Percentiles rank a stretch among this genome's conserved stretches.
phyloP scores from a whole-genome alignment of 2,329 filamentous ascomycete genomes.

The Colletotrichum simmondsii region DNA sequence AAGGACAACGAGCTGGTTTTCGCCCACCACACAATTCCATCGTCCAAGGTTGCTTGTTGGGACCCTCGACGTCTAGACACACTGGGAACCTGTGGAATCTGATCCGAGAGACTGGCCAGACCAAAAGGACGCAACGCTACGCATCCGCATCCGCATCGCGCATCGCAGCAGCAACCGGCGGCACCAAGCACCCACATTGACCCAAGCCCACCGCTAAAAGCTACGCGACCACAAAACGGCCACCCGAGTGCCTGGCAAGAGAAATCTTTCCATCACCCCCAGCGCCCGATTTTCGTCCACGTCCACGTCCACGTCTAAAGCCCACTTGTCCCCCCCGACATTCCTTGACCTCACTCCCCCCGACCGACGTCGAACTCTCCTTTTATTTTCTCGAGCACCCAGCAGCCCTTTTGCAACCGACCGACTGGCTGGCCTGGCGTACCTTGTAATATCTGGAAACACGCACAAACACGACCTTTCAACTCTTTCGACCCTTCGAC shows the following conservation, averaged over 20 bases:
- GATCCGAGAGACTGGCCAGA: constrained; percentile 24
- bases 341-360: constrained; percentile 36
- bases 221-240: constrained; percentile 32
- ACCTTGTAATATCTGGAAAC: constrained; percentile 36
- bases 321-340: constrained; percentile 35
- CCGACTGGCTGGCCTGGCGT: constrained; percentile 30
- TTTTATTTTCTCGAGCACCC: constrained; percentile 31
- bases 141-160: constrained; percentile 25
- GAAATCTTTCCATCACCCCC: constrained; percentile 33
- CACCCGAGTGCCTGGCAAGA: constrained; percentile 30
- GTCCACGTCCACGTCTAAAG: constrained; percentile 12
- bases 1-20: constrained; percentile 28
- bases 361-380: constrained; percentile 33
- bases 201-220: constrained; percentile 25
- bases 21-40: background rate
- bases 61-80: too few species aligned
- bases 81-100: constrained; percentile 26
- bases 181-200: constrained; percentile 24
- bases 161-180: constrained; percentile 14
- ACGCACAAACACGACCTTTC: constrained; percentile 21
- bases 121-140: constrained; percentile 3
- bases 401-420: constrained; percentile 23
- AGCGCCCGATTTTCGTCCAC: constrained; percentile 19
- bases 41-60: background rate
- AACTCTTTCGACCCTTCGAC: constrained; percentile 25